Conservation (phyloP, 306 rosid genomes). For the Abrus precatorius region DNA sequence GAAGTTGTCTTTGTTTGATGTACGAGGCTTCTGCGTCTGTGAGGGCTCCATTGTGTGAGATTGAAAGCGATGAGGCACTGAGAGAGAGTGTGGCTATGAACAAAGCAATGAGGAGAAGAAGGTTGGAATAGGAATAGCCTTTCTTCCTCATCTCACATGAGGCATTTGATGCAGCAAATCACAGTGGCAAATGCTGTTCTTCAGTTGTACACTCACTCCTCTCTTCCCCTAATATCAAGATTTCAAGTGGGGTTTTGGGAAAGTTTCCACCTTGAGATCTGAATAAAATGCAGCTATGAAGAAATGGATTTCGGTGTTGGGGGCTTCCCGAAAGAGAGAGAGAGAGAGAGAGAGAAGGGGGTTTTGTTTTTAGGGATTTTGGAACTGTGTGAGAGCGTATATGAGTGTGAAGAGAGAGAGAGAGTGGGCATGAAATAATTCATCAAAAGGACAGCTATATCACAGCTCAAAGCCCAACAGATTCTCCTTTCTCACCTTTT, state of each 20-base stretch:
- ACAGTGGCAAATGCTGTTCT: constrained; percentile 18
- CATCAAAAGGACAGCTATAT: constrained; percentile 81
- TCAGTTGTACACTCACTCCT: too few species aligned
- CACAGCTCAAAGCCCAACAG: constrained; percentile 96
- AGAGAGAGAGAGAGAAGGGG: constrained; percentile 32
- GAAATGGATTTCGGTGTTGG: neutral
- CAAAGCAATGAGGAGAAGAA: constrained; percentile 26
- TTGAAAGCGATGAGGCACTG: constrained; percentile 31
- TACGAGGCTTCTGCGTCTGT: constrained; percentile 60
- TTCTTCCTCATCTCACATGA: constrained; percentile 91
- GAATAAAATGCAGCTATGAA: constrained; percentile 30
- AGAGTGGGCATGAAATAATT: constrained; percentile 51
- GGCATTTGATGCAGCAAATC: constrained; percentile 61
- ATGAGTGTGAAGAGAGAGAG: constrained; percentile 34
- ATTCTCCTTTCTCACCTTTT: constrained; percentile 40
- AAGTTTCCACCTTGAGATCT: constrained; percentile 51
- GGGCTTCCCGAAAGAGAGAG: constrained; percentile 32
- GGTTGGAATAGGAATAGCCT: constrained; percentile 46
- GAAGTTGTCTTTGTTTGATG: constrained; percentile 86
- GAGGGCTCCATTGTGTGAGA: constrained; percentile 63
- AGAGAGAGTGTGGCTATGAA: constrained; percentile 38
- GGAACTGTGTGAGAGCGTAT: constrained; percentile 62
- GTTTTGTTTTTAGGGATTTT: constrained; percentile 65
- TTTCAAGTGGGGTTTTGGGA: constrained; percentile 1
- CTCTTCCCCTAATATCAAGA: neutral